A percentile compares a stretch with the other conserved stretches of the same genome.
Evolutionary conservation across 2,329 filamentous ascomycete species (phyloP).

Genomic region (Penicillium sp.): DNA sequence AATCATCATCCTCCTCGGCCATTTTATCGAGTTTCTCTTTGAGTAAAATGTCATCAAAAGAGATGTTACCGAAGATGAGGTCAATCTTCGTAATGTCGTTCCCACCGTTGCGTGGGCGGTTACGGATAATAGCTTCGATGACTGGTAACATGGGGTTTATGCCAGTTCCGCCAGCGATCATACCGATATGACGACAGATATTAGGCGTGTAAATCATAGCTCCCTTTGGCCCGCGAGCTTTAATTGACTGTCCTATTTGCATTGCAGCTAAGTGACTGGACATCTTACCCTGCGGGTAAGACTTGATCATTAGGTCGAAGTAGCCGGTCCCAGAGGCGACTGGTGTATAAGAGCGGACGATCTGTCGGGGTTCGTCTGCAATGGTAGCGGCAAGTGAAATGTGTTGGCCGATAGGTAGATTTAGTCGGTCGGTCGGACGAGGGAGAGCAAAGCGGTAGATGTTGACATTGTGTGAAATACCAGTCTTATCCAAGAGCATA

Average conservation of each 20-base stretch:
- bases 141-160: constrained; percentile 99
- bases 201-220: constrained; percentile 97
- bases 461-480: constrained; percentile 96
- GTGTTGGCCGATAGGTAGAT: constrained; percentile 97
- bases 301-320: constrained; percentile 97
- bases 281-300: constrained; percentile 97
- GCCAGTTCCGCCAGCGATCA: constrained; percentile 96
- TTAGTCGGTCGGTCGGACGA: constrained; percentile 76
- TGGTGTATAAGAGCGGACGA: constrained; percentile 89
- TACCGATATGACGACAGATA: constrained; percentile 94
- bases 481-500: constrained; percentile 89
- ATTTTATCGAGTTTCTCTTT: constrained; percentile 88
- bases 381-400: constrained; percentile 90
- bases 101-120: constrained; percentile 64
- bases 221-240: constrained; percentile 91
- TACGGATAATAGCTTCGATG: constrained; percentile 84
- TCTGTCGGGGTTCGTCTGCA: constrained; percentile 77
- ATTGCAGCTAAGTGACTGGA: constrained; percentile 87
- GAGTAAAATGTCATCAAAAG: constrained; percentile 87
- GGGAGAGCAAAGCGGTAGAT: constrained; percentile 97
- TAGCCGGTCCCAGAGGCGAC: constrained; percentile 87
- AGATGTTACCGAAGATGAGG: constrained; percentile 96
- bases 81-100: constrained; percentile 89
- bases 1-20: constrained; percentile 73
- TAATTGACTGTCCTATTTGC: constrained; percentile 82